Evolutionary conservation across 768 basidiomycete genomes (phyloP), one percentile per base, ranked within the genome.

Genomic region (Amanita exitialis): DNA sequence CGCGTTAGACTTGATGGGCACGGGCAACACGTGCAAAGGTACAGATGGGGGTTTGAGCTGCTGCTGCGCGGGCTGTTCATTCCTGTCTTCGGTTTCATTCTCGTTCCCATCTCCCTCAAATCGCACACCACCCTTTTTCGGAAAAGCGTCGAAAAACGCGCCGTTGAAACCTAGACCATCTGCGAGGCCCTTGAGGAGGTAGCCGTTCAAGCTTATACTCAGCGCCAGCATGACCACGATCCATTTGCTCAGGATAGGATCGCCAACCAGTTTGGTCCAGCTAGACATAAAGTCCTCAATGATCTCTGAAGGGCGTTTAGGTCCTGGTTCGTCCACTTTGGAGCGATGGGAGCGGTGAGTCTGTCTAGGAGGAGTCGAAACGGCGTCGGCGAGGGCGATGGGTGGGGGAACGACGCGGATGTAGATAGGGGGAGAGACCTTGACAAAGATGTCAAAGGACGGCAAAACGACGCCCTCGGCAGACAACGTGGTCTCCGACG

Each of bases 171-270:
- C 69, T 0, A 71, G 58, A 27, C 79, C 83, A 9, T 79, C 79
- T 0, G 82, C 84, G 38, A 89, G 85, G 3, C 86, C 87, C 66
- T 91, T 94, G 53, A 99, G 77, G 13, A 97, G 74, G 62, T 90
- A 97, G 3, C 93, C 94, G 56, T 99, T 99, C 52, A 99, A 73
- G 51, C 83, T 78, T 52, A 97, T 86, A 53, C 85, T 88, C 53
- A 95, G 76, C 2, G 82, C 86, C 20, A 99, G 79, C 13, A 88
- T 74, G 51, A 90, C 75, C 44, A 97, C 89, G 62, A 98, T 93
- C 87, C 90, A 94, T 70, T 98, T 98, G 59, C 80, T 84, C 54
- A 98, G 69, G 46, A 97, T 79, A 1, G 95, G 95, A 61, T 99
- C 95, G 34, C 92, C 92, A 46, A 97, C 91, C 56, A 97, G 82